phyloP scores from a whole-genome alignment of 305 asterid genomes.

The Fraxinus floribunda region DNA sequence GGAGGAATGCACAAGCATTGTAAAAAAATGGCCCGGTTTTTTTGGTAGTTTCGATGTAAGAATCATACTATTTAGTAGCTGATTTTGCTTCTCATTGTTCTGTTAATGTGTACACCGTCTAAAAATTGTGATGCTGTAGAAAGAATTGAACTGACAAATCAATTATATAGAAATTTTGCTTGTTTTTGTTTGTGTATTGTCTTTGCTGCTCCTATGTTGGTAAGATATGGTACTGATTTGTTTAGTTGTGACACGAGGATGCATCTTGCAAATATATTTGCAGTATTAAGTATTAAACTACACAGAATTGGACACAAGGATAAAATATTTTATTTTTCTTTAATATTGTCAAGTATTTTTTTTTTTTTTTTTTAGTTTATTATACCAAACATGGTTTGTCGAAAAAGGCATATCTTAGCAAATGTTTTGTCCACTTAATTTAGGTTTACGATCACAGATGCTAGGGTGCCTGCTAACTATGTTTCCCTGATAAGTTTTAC shows the following conservation, averaged over 20 bases:
- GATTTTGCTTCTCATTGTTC: background rate
- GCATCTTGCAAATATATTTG: background rate
- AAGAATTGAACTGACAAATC: constrained; percentile 14
- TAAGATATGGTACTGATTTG: no score
- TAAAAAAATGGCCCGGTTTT: background rate
- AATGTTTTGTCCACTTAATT: background rate
- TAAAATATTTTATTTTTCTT: no score
- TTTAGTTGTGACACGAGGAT: background rate
- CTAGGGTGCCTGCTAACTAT: background rate
- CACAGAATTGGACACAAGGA: background rate
- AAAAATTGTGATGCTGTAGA: background rate
- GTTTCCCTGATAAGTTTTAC: no score
- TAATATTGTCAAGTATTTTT: no score
- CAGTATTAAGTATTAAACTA: background rate
- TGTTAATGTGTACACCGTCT: background rate
- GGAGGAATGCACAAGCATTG: constrained; percentile 28
- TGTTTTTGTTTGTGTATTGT: background rate
- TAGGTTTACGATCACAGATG: background rate
- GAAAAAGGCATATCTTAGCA: background rate
- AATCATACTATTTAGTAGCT: background rate
- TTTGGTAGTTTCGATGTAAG: background rate
- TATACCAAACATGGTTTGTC: background rate
- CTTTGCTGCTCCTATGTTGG: no score
- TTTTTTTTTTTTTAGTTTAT: no score
- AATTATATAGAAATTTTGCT: constrained; percentile 14